Conservation (phyloP, 805 yeast genomes). For the Lipomyces anomalus region DNA sequence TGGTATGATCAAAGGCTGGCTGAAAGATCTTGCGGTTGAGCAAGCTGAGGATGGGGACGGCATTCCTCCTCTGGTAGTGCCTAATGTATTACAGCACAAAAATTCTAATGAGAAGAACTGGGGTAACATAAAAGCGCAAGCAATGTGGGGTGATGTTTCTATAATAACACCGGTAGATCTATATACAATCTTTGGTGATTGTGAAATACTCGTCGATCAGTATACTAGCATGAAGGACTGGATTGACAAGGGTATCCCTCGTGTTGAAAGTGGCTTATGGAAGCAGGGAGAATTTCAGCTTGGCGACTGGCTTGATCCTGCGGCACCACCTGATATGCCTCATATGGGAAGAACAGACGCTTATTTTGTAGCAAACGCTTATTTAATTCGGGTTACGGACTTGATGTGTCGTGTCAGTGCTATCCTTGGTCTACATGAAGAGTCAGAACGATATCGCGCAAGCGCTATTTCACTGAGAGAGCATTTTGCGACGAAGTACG, state of each 20-base stretch:
- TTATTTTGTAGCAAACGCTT: constrained; percentile 28
- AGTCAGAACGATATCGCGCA: constrained; percentile 10
- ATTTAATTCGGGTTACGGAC: constrained; percentile 20
- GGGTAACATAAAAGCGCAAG: constrained; percentile 11
- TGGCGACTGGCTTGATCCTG: constrained; percentile 33
- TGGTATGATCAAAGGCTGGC: constrained; percentile 27
- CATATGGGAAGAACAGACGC: constrained; percentile 27
- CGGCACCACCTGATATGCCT: constrained; percentile 30
- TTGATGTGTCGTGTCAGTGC: constrained; percentile 16
- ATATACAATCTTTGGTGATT: constrained; percentile 39
- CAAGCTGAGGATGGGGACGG: constrained; percentile 24
- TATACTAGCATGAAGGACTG: constrained; percentile 13
- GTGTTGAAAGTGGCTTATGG: constrained; percentile 10
- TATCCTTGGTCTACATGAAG: constrained; percentile 14
- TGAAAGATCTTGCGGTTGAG: constrained; percentile 25
- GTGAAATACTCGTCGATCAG: not conserved
- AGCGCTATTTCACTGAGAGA: constrained; percentile 16
- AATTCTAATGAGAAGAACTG: constrained; percentile 26
- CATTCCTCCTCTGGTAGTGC: constrained; percentile 24
- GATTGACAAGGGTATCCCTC: constrained; percentile 9
- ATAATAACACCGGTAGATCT: constrained; percentile 31
- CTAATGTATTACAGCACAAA: constrained; percentile 24
- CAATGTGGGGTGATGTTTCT: constrained; percentile 26
- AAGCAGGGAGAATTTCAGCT: constrained; percentile 26
- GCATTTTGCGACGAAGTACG: constrained; percentile 24